phyloP scores from a whole-genome alignment of 2,329 filamentous ascomycete genomes.

The Escovopsis sp. region DNA sequence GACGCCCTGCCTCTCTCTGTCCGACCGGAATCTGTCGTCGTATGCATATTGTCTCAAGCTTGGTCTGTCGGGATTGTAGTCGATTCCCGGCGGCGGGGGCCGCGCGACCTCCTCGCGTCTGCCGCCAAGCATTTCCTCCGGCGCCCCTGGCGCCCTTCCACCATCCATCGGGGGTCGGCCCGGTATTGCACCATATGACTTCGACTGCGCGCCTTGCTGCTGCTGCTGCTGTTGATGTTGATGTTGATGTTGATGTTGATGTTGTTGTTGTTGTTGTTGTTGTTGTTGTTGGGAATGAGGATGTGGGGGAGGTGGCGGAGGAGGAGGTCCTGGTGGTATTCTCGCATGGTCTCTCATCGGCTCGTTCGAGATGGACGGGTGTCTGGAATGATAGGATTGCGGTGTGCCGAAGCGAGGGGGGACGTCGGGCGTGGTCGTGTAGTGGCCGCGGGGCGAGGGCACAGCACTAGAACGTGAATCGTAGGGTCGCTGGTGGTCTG shows the following conservation, averaged over 20 bases:
- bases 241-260: no score
- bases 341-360: constrained; percentile 24
- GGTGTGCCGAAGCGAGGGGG: constrained; percentile 43
- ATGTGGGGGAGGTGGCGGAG: constrained; percentile 19
- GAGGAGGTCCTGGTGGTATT: constrained; percentile 27
- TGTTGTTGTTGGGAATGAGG: no score
- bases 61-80: constrained; percentile 39
- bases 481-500: constrained; percentile 49
- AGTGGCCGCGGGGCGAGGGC: constrained; percentile 34
- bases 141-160: constrained; percentile 23
- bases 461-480: constrained; percentile 29
- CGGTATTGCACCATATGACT: constrained; percentile 29
- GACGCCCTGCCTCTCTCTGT: constrained; percentile 32
- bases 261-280: no score
- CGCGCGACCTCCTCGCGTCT: constrained; percentile 34
- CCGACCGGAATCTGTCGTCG: constrained; percentile 39
- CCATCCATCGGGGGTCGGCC: constrained; percentile 31
- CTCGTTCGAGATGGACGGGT: constrained; percentile 33
- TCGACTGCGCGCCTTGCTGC: constrained; percentile 35
- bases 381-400: constrained; percentile 37
- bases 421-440: constrained; percentile 44
- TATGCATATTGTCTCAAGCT: constrained; percentile 29
- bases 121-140: constrained; percentile 27
- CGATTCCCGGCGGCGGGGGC: constrained; percentile 19
- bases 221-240: no score